phyloP scores from a whole-genome alignment of 345 rosid species.

The Populus pruinosa region DNA sequence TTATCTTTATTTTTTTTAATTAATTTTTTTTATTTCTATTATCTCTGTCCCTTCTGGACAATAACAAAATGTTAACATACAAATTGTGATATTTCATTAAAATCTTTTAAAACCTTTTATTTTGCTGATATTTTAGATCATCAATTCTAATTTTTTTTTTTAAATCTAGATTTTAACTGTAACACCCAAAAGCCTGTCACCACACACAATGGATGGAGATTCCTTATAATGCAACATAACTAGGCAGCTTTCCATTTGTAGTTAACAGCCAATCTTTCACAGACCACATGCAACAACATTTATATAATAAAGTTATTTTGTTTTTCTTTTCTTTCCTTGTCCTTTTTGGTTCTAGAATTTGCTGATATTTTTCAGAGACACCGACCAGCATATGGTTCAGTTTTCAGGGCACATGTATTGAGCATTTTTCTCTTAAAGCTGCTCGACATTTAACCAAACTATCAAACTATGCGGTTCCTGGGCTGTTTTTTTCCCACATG shows the following conservation, averaged over 20 bases:
- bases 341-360: not conserved
- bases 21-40: too few species aligned
- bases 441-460: conserved; percentile 28
- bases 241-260: conserved; percentile 56
- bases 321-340: not conserved
- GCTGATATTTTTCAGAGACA: conserved; percentile 20
- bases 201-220: conserved; percentile 29
- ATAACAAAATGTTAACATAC: too few species aligned
- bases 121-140: too few species aligned
- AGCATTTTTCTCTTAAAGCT: conserved; percentile 28
- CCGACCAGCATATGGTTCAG: conserved; percentile 51
- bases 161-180: too few species aligned
- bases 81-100: too few species aligned
- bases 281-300: conserved; percentile 1
- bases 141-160: too few species aligned
- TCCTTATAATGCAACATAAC: conserved; percentile 30
- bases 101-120: too few species aligned
- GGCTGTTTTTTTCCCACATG: not conserved
- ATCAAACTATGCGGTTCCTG: not conserved
- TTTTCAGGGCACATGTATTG: conserved; percentile 48
- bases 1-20: too few species aligned
- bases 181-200: not conserved
- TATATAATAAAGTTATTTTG: not conserved
- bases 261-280: conserved; percentile 35
- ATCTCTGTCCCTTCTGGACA: fast-evolving